A percentile compares a stretch with the other conserved stretches of the same genome.
phyloP scores from a whole-genome alignment of 306 rosid genomes.

The Begonia fuchsioides region DNA sequence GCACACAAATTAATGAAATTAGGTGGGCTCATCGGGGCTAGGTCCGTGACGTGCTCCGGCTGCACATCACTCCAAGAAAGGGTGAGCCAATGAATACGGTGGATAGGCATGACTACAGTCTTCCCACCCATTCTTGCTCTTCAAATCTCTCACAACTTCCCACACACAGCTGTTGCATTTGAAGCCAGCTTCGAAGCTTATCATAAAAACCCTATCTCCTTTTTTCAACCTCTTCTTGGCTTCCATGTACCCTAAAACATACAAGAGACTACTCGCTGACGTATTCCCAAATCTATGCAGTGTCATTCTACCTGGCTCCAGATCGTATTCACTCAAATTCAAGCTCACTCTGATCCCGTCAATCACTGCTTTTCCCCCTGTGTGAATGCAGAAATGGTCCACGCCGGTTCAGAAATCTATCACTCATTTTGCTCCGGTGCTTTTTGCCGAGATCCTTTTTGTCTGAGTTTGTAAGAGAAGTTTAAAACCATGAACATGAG shows the following conservation, averaged over 20 bases:
- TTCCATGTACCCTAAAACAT: conserved; percentile 11
- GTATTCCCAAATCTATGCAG: conserved; percentile 12
- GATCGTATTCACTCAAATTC: conserved; percentile 4
- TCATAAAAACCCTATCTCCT: conserved; percentile 7
- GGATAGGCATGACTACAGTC: conserved; percentile 62
- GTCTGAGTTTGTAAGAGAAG: neutral
- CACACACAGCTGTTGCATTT: conserved; percentile 13
- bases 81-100: conserved; percentile 53
- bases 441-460: neutral
- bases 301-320: conserved; percentile 13
- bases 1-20: too few species aligned
- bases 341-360: conserved; percentile 8
- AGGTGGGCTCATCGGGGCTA: too few species aligned
- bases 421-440: neutral
- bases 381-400: conserved; percentile 15
- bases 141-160: conserved; percentile 9
- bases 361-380: conserved; percentile 13
- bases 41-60: too few species aligned
- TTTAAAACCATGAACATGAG: conserved; percentile 14
- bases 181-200: conserved; percentile 12
- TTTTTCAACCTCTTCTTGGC: conserved; percentile 11
- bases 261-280: conserved; percentile 13
- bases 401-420: conserved; percentile 10
- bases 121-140: conserved; percentile 49
- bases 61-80: too few species aligned